Evolutionary conservation across 768 basidiomycete species (phyloP).

Genomic region (Hypsizygus marmoreus): DNA sequence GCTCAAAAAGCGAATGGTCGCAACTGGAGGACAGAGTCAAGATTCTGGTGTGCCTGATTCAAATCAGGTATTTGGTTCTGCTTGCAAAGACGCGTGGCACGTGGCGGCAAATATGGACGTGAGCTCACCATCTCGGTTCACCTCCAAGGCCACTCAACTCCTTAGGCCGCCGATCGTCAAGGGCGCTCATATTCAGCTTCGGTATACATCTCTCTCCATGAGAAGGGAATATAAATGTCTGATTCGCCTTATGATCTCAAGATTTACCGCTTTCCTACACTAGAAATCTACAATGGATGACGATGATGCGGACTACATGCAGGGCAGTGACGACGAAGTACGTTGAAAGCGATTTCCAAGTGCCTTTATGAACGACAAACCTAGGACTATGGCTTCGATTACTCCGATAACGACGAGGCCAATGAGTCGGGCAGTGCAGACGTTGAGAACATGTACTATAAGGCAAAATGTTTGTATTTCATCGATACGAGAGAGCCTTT

Average conservation of each 20-base stretch:
- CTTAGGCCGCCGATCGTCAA: too few relatives aligned
- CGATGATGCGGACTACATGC: constrained; percentile 94
- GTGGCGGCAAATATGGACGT: too few relatives aligned
- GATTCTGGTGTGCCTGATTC: too few relatives aligned
- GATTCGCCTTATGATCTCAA: constrained; percentile 2
- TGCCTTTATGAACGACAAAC: constrained; percentile 10
- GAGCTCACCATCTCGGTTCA: too few relatives aligned
- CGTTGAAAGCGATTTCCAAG: constrained; percentile 13
- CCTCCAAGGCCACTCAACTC: too few relatives aligned
- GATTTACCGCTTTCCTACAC: constrained; percentile 1
- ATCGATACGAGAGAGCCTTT: background rate
- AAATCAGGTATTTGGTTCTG: too few relatives aligned
- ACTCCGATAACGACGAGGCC: constrained; percentile 87
- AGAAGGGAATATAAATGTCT: background rate
- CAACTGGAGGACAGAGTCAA: too few relatives aligned
- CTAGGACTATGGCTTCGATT: constrained; percentile 95
- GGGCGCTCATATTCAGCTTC: background rate
- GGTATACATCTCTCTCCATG: background rate
- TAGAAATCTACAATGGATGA: constrained; percentile 67
- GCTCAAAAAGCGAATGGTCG: too few relatives aligned
- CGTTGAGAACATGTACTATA: constrained; percentile 98
- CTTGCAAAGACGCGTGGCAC: constrained; percentile 1
- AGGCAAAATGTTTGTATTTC: constrained; percentile 79
- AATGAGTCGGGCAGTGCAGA: constrained; percentile 82
- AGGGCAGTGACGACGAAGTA: constrained; percentile 85